Base-by-base conservation (phyloP, 306 rosid species). In the Ceratonia siliqua region DNA sequence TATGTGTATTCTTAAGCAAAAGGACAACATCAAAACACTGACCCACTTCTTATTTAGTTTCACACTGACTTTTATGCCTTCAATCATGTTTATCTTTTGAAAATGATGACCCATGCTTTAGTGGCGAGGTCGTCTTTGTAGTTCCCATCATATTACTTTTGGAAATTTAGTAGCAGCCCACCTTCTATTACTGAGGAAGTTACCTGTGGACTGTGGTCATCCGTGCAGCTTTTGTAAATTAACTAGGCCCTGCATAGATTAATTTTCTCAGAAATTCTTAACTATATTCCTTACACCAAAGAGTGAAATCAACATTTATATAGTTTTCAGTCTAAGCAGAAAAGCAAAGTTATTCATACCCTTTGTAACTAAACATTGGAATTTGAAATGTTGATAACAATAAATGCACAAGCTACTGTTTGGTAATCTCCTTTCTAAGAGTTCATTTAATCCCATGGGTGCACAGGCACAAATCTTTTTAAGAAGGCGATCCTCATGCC, bases 31-130 rank as follows among this genome's bases (percentile, higher is more conserved):
- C n/a, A n/a, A n/a, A n/a, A 33, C 64, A 64, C 20, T 24, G 70
- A 66, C 59, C 71, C 69, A 22, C 65, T 77, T 66, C 38, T 8
- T 25, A 38, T 33, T 52, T 72, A 35, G 6, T 68, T 68, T 72
- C 56, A 62, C 71, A 59, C 80, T 68, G 76, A 82, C 72, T 84
- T 81, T 76, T 76, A 70, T 78, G 76, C 73, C 53, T 52, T 50
- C 72, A 28, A 0, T 43, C 42, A n/a, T 36, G 24, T 21, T 78
- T 73, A 49, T 55, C 59, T 73, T 62, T 79, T 72, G 56, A 24
- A 52, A 63, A 76, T 65, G 33, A 15, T 61, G 83, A 50, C 27
- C 78, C 68, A n/a, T 45, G 35, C 78, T 78, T 74, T 74, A 46
- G 62, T 58, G 75, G 62, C 24, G 35, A 15, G 64, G 27, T 30